phyloP scores from a whole-genome alignment of 805 yeast genomes.

The Starmerella asiatica region DNA sequence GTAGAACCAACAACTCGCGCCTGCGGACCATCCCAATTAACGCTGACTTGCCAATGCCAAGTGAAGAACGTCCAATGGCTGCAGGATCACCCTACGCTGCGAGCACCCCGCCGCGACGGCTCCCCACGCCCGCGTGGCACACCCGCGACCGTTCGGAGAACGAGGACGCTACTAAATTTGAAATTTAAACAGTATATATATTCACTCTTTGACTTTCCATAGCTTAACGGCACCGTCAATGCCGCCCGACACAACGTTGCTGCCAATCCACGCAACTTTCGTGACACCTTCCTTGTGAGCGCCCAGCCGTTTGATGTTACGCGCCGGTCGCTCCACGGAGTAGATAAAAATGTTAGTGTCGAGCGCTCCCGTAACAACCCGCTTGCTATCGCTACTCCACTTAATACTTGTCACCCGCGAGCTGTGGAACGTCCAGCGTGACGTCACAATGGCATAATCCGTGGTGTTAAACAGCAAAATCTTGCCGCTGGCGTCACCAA shows the following conservation, averaged over 20 bases:
- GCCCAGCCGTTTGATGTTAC: slow-evolving; percentile 56
- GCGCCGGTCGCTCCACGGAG: slow-evolving; percentile 64
- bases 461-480: slow-evolving; percentile 52
- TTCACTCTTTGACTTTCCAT: slow-evolving; percentile 36
- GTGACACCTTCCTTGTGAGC: slow-evolving; percentile 85
- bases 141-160: no score
- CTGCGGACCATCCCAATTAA: background rate
- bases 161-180: no score
- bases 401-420: slow-evolving; percentile 61
- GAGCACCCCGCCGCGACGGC: no score
- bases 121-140: no score
- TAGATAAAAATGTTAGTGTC: slow-evolving; percentile 74
- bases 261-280: slow-evolving; percentile 52
- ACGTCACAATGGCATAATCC: slow-evolving; percentile 45
- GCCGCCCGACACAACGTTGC: slow-evolving; percentile 54
- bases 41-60: background rate
- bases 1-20: background rate
- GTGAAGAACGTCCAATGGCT: no score
- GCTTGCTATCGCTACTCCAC: slow-evolving; percentile 67
- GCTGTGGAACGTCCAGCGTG: slow-evolving; percentile 94
- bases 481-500: slow-evolving; percentile 80
- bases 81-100: background rate
- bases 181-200: background rate
- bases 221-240: slow-evolving; percentile 65
- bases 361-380: slow-evolving; percentile 63